These are phyloP conservation scores for Cardamine resedifolia DNA, from an alignment of 345 rosid genomes.

Conservation along the genomic window DNA sequence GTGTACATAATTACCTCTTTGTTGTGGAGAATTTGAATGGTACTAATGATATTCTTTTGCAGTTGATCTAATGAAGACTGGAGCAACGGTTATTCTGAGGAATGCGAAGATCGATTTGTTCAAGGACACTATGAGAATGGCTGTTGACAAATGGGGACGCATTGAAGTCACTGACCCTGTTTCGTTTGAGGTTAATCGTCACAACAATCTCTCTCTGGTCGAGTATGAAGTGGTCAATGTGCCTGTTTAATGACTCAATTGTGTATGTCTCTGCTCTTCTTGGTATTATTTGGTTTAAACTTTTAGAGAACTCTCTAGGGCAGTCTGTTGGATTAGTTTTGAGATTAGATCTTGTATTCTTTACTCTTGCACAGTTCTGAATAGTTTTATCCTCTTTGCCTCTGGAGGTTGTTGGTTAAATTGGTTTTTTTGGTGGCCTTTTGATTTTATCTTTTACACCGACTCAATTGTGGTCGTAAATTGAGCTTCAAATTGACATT, in stretches of 20 bases:
- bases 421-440: neutral
- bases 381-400: neutral
- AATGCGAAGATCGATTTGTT: conserved; percentile 56
- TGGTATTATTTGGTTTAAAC: neutral
- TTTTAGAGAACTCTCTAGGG: neutral
- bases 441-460: neutral
- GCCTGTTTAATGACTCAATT: neutral
- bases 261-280: neutral
- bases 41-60: conserved; percentile 2
- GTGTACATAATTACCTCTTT: neutral
- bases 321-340: neutral
- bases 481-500: neutral
- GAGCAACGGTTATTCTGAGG: conserved; percentile 44
- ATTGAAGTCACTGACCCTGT: conserved; percentile 46
- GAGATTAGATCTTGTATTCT: neutral
- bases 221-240: conserved; percentile 51
- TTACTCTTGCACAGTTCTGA: neutral
- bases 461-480: neutral
- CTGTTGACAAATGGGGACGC: conserved; percentile 57
- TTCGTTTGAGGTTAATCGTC: conserved; percentile 40
- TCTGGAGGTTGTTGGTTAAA: neutral
- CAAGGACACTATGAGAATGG: conserved; percentile 53
- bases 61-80: conserved; percentile 50
- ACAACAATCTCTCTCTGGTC: conserved; percentile 48
- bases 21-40: neutral